These are phyloP conservation scores for Noccaea bulbosa DNA, from an alignment of 345 rosid genomes.

Conservation along the genomic window DNA sequence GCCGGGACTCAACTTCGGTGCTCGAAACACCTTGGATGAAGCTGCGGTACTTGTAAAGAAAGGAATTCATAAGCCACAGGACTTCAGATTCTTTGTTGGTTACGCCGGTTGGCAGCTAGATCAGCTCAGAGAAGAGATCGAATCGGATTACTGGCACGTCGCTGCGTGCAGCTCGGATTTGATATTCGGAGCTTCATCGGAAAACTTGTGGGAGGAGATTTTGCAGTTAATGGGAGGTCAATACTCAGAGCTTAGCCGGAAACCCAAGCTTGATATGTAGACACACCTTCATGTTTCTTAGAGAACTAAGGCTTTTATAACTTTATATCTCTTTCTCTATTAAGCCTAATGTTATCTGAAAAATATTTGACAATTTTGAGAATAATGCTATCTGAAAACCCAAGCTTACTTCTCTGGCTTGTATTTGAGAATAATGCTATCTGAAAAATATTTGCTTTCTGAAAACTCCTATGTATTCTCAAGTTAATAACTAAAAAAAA, in stretches of 20 bases:
- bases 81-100: slow-evolving; percentile 87
- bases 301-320: neutral
- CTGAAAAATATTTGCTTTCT: slow-evolving; percentile 34
- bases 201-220: slow-evolving; percentile 84
- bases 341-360: slow-evolving; percentile 65
- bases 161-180: slow-evolving; percentile 86
- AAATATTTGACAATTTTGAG: too few species aligned
- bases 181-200: slow-evolving; percentile 62
- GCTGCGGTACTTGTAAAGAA: slow-evolving; percentile 80
- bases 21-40: slow-evolving; percentile 76
- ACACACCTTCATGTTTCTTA: slow-evolving; percentile 3
- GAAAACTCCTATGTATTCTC: slow-evolving; percentile 24
- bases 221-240: slow-evolving; percentile 91
- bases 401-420: slow-evolving; percentile 45
- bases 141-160: slow-evolving; percentile 77
- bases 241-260: slow-evolving; percentile 85
- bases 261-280: slow-evolving; percentile 83
- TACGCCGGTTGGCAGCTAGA: slow-evolving; percentile 94
- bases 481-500: slow-evolving; percentile 16
- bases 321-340: slow-evolving; percentile 31
- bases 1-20: slow-evolving; percentile 81
- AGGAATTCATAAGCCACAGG: slow-evolving; percentile 76
- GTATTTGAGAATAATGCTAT: slow-evolving; percentile 33
- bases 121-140: slow-evolving; percentile 87
- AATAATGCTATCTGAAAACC: too few species aligned